Evolutionary conservation across 106 monocot species (phyloP).

Genomic region (Agapanthus africanus): DNA sequence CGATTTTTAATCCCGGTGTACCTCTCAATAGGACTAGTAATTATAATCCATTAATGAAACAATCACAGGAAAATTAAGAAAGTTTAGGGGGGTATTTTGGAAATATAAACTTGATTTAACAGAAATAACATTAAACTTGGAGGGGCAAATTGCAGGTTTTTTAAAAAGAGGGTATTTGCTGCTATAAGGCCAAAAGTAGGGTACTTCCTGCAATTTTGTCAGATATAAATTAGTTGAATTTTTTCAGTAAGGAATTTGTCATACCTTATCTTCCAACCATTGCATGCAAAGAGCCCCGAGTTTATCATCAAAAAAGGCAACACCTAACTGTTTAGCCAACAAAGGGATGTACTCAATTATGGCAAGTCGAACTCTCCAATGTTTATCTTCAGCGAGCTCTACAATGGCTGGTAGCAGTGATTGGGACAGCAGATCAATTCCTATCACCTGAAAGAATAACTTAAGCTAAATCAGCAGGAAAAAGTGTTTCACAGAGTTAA

Average conservation of each 20-base stretch:
- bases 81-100: no score
- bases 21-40: no score
- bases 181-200: no score
- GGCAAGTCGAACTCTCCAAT: constrained; percentile 92
- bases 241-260: not conserved
- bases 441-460: constrained; percentile 56
- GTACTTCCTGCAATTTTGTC: no score
- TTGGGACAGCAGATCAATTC: constrained; percentile 85
- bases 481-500: not conserved
- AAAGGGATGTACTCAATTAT: constrained; percentile 95
- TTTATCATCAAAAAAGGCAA: constrained; percentile 93
- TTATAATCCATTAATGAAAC: no score
- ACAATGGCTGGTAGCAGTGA: constrained; percentile 88
- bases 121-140: no score
- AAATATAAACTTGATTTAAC: no score
- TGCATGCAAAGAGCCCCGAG: constrained; percentile 94
- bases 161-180: no score
- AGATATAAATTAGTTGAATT: not conserved
- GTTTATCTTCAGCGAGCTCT: constrained; percentile 91
- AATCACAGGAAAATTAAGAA: no score
- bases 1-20: no score
- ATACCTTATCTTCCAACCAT: constrained; percentile 97
- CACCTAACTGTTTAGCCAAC: constrained; percentile 87
- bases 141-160: no score
- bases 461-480: not conserved